These are phyloP conservation scores for Benincasa hispida DNA, from an alignment of 306 rosid genomes.

Conservation along the genomic window DNA sequence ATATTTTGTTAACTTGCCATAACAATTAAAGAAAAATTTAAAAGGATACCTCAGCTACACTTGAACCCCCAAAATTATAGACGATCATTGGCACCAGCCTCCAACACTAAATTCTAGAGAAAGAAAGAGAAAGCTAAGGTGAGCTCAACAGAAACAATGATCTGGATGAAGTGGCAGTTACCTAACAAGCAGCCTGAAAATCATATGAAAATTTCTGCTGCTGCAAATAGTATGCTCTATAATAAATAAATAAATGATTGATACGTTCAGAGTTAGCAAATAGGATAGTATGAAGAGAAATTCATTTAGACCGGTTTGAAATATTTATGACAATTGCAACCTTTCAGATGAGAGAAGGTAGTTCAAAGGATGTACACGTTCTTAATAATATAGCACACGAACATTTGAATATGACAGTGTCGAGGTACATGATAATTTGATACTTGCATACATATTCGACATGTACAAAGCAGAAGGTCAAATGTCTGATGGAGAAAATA, in stretches of 20 bases:
- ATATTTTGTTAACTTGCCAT: neutral
- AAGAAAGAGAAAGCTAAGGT: neutral
- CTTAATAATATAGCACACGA: neutral
- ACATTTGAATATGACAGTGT: neutral
- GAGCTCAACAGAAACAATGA: neutral
- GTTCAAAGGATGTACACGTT: neutral
- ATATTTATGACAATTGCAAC: neutral
- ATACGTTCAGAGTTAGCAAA: neutral
- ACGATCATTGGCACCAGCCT: neutral
- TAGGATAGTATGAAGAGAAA: neutral
- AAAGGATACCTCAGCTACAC: neutral
- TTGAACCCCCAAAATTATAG: neutral
- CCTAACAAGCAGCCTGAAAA: neutral
- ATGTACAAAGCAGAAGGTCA: neutral
- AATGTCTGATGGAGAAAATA: neutral
- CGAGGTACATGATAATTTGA: neutral
- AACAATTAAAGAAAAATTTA: neutral
- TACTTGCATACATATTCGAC: neutral
- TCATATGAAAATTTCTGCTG: neutral
- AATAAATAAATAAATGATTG: no score
- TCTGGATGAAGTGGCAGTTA: slow-evolving; percentile 3
- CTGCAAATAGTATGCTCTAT: neutral
- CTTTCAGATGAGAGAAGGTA: neutral
- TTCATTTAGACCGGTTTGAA: neutral
- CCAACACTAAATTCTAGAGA: neutral